Percentiles rank a stretch among this genome's conserved stretches.
These are phyloP conservation scores for Mycosphaerelloides madeirae DNA, from an alignment of 2,329 filamentous ascomycete genomes.

Conservation along the genomic window DNA sequence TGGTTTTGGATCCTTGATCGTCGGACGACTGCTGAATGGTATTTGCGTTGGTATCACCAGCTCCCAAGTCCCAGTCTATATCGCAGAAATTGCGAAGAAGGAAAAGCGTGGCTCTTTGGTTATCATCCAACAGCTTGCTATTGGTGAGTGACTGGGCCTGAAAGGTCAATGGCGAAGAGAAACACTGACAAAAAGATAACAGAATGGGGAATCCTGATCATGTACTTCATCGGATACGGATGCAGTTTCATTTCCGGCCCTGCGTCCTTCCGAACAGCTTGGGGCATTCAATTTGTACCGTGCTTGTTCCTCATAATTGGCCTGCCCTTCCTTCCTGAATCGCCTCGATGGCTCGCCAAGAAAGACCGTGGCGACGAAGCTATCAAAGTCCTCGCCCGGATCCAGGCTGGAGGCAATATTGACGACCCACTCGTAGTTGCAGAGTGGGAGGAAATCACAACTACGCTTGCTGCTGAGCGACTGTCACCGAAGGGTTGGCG, in stretches of 20 bases:
- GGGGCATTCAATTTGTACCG: constrained; percentile 45
- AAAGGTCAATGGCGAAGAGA: background rate
- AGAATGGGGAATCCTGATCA: constrained; percentile 43
- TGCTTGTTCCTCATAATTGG: constrained; percentile 42
- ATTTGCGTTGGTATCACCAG: constrained; percentile 41
- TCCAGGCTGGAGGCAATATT: constrained; percentile 43
- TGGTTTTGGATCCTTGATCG: constrained; percentile 41
- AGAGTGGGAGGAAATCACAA: constrained; percentile 46
- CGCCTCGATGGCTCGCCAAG: constrained; percentile 47
- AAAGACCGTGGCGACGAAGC: constrained; percentile 44
- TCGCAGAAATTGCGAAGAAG: constrained; percentile 42
- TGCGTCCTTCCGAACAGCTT: constrained; percentile 44
- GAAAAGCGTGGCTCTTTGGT: constrained; percentile 41
- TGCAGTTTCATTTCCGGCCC: constrained; percentile 38
- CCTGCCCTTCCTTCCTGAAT: constrained; percentile 44
- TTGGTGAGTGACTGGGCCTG: constrained; percentile 25
- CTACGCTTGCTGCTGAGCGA: constrained; percentile 39
- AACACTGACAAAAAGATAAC: constrained; percentile 27
- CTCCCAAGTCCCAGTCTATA: constrained; percentile 43
- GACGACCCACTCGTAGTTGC: constrained; percentile 46
- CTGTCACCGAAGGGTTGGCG: constrained; percentile 37
- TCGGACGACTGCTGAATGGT: constrained; percentile 40
- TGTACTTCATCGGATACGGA: constrained; percentile 46
- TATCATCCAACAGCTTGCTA: constrained; percentile 43
- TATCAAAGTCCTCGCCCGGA: constrained; percentile 40